Evolutionary conservation across 108 stramenopile genomes (phyloP).

Genomic region (Skeletonema tropicum): DNA sequence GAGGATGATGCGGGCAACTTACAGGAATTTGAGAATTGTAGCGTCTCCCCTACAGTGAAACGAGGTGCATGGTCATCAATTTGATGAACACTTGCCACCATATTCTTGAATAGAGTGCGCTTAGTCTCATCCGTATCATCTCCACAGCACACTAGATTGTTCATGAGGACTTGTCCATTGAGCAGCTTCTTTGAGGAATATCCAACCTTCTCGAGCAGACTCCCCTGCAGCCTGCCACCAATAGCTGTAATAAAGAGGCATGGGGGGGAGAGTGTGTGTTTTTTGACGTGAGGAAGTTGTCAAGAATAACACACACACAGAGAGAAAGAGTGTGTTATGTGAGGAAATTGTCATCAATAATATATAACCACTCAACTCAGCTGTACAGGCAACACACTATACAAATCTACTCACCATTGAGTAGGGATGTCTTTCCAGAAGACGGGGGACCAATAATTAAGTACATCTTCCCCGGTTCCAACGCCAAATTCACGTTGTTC

Average conservation of each 20-base stretch:
- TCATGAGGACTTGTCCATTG: conserved; percentile 21
- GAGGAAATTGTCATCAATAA: not conserved
- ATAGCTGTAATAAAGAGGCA: conserved; percentile 23
- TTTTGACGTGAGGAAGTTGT: too few relatives aligned
- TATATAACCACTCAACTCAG: not conserved
- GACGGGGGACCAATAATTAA: conserved; percentile 44
- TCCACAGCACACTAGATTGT: conserved; percentile 18
- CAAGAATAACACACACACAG: too few relatives aligned
- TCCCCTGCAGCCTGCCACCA: conserved; percentile 25
- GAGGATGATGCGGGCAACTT: conserved; percentile 15
- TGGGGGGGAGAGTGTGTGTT: too few relatives aligned
- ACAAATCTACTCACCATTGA: not conserved
- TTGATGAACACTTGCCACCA: conserved; percentile 40
- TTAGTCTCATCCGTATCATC: conserved; percentile 8
- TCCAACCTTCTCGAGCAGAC: conserved; percentile 4
- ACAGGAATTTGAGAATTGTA: conserved; percentile 25
- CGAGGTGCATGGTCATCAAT: conserved; percentile 40
- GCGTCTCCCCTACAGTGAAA: conserved; percentile 41
- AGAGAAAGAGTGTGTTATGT: not conserved
- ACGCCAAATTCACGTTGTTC: conserved; percentile 31
- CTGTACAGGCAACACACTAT: not conserved
- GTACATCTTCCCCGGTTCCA: conserved; percentile 52
- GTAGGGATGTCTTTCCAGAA: conserved; percentile 31
- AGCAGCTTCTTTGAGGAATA: conserved; percentile 15
- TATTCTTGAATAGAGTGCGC: conserved; percentile 25